These are phyloP conservation scores for Aspergillus sclerotiicarbonarius DNA, from an alignment of 495 filamentous ascomycete species.

Conservation along the genomic window DNA sequence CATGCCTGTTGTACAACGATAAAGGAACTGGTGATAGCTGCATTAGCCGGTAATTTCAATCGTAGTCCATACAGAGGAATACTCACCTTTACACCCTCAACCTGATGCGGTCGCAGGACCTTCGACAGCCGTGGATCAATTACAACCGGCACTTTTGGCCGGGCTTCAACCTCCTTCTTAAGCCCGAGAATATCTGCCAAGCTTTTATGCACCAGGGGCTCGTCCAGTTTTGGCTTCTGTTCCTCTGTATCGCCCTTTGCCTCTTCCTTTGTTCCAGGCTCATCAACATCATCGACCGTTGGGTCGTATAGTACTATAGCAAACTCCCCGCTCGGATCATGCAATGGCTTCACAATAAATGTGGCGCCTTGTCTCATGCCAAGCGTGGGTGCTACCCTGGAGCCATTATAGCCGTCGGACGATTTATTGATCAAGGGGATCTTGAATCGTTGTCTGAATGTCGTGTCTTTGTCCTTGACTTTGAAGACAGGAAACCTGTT, in stretches of 20 bases:
- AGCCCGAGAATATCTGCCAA: constrained; percentile 94
- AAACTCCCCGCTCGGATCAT: constrained; percentile 94
- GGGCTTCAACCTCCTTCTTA: constrained; percentile 78
- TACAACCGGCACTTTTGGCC: constrained; percentile 90
- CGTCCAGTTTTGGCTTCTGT: constrained; percentile 62
- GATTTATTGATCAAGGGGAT: constrained; percentile 86
- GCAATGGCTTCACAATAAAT: constrained; percentile 86
- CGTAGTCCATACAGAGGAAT: neutral
- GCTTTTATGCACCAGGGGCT: constrained; percentile 85
- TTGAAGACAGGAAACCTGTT: constrained; percentile 91
- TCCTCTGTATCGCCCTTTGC: constrained; percentile 52
- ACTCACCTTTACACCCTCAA: constrained; percentile 86
- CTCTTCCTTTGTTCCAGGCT: constrained; percentile 48
- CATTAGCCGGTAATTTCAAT: constrained; percentile 7
- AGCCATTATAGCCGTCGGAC: constrained; percentile 65
- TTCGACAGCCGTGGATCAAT: constrained; percentile 92
- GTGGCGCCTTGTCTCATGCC: constrained; percentile 80
- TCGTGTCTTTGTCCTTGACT: constrained; percentile 78
- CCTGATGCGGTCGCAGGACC: constrained; percentile 92
- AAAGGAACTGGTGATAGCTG: constrained; percentile 65
- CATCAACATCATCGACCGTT: constrained; percentile 81
- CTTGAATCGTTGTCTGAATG: constrained; percentile 79
- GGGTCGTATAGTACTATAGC: constrained; percentile 96
- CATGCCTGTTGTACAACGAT: constrained; percentile 87
- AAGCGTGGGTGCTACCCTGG: constrained; percentile 77